Percentiles rank a stretch among this genome's conserved stretches.
Conservation (phyloP, 768 basidiomycete species). For the Agaricus subrufescens region DNA sequence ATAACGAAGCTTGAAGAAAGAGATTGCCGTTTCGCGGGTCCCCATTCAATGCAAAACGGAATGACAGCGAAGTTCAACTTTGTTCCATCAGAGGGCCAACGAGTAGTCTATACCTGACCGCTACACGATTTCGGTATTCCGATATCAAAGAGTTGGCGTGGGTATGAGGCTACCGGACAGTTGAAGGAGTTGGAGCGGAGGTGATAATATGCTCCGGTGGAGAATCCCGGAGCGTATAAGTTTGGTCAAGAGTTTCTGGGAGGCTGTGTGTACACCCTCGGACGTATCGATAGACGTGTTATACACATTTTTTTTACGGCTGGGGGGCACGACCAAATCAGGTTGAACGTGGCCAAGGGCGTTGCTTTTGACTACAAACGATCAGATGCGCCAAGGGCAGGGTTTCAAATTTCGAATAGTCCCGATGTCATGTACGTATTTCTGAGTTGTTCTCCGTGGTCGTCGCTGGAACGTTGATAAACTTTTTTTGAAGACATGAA, state of each 20-base stretch:
- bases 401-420: constrained; percentile 20
- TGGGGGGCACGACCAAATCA: background rate
- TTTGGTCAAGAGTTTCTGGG: constrained; percentile 25
- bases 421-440: constrained; percentile 30
- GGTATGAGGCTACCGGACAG: constrained; percentile 41
- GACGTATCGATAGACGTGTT: constrained; percentile 20
- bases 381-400: constrained; percentile 29
- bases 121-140: constrained; percentile 32
- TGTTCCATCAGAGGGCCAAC: constrained; percentile 27
- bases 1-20: background rate
- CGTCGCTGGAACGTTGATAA: background rate
- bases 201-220: constrained; percentile 45
- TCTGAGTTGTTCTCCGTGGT: constrained; percentile 13
- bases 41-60: too few species aligned
- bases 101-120: constrained; percentile 35
- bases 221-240: constrained; percentile 38
- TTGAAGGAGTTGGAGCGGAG: constrained; percentile 47
- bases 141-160: constrained; percentile 32
- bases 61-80: too few species aligned
- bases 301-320: constrained; percentile 11
- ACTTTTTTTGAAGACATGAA: constrained; percentile 26
- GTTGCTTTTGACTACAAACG: constrained; percentile 42
- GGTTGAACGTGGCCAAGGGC: constrained; percentile 18
- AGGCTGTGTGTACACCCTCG: constrained; percentile 29
- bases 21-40: constrained; percentile 18